These are phyloP conservation scores for Populus alba DNA, from an alignment of 345 rosid genomes.

Conservation along the genomic window DNA sequence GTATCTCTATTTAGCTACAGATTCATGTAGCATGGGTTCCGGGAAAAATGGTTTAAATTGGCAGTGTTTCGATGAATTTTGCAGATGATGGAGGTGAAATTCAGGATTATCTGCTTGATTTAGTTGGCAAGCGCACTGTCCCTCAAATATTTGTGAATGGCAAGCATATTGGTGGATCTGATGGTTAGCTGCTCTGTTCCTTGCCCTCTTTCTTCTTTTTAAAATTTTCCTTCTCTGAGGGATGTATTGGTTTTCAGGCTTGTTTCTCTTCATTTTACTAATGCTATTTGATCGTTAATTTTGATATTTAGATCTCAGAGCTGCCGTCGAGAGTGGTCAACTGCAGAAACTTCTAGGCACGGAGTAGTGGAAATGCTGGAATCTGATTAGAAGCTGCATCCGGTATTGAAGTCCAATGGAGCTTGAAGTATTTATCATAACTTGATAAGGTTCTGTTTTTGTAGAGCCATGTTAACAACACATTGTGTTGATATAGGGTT, in stretches of 20 bases:
- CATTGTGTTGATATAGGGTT: neutral
- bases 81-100: constrained; percentile 27
- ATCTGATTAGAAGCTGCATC: neutral
- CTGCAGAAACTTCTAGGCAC: constrained; percentile 44
- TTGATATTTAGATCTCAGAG: constrained; percentile 51
- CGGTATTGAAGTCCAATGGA: neutral
- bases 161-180: constrained; percentile 35
- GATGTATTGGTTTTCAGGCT: neutral
- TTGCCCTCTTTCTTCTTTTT: neutral
- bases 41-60: neutral
- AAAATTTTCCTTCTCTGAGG: neutral
- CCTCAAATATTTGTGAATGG: constrained; percentile 34
- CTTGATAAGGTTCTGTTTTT: neutral
- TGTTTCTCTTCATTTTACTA: neutral
- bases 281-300: neutral
- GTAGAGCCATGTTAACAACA: neutral
- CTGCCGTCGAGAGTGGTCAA: constrained; percentile 41
- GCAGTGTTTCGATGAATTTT: neutral
- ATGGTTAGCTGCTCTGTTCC: constrained; percentile 17
- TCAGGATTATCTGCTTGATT: constrained; percentile 29
- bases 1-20: constrained; percentile 6
- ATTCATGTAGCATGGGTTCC: no score
- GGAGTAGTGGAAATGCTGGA: neutral
- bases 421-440: neutral
- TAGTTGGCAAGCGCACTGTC: constrained; percentile 26